These are phyloP conservation scores for Liriodendron chinense DNA, from an alignment of 164 flowering plant species.

Conservation along the genomic window DNA sequence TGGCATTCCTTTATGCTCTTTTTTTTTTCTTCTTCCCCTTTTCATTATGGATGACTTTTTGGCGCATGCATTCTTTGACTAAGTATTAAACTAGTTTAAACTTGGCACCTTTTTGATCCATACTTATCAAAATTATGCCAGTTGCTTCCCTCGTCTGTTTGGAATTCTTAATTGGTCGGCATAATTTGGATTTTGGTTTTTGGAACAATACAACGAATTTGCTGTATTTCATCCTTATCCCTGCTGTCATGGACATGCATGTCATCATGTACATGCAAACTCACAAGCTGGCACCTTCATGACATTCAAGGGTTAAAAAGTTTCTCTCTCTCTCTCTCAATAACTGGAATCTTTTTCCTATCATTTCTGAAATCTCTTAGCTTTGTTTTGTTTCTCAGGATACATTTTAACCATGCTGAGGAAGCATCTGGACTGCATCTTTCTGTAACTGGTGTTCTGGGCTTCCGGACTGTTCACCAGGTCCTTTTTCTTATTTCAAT, in stretches of 20 bases:
- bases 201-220: not conserved
- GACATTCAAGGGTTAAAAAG: not conserved
- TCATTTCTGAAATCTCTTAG: not conserved
- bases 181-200: not conserved
- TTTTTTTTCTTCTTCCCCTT: no score
- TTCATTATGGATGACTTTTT: no score
- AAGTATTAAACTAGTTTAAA: no score
- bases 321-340: not conserved
- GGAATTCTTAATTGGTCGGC: not conserved
- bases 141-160: not conserved
- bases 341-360: not conserved
- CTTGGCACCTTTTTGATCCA: no score
- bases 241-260: not conserved
- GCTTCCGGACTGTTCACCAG: conserved; percentile 82
- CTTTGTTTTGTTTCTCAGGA: conserved; percentile 31
- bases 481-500: conserved; percentile 27
- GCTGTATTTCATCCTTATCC: not conserved
- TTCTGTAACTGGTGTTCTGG: conserved; percentile 79
- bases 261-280: no score
- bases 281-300: no score
- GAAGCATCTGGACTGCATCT: conserved; percentile 58
- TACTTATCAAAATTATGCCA: no score
- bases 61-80: no score
- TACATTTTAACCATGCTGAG: conserved; percentile 58
- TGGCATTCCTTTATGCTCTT: no score